Evolutionary conservation across 1,139 yeast species (phyloP), one percentile per base, ranked within the genome.

Genomic region (Diutina sp.): DNA sequence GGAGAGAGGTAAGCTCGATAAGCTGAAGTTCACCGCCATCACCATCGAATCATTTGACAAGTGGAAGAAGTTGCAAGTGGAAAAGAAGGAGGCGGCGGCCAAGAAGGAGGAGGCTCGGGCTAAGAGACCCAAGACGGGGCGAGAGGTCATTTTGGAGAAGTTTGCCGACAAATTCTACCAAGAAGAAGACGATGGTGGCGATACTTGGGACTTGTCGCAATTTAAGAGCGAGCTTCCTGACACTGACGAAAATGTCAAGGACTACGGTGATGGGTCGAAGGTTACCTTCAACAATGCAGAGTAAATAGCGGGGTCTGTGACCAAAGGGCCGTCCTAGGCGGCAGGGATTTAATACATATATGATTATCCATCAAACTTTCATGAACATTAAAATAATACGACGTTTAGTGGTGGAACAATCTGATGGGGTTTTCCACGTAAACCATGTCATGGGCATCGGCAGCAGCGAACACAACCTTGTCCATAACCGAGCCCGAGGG

Each of bases 401-500:
- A 35, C 41, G 41, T 35, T 44, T 79, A 93, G 73, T 93, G 99
- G 72, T 93, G 99, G 96, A 93, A 93, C 72, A 93, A 79, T 71
- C 99, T 90, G 69, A 93, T 90, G 71, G 96, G 63, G 61, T 62
- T 62, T 59, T 62, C 64, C 56, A 62, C 64, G 58, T 61, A 62
- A 44, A 62, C 62, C 59, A 62, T 59, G 60, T 61, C 61, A 55
- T 61, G 58, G 46, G 62, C 58, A 60, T 62, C 63, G 28, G 63
- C 64, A 28, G 63, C 64, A 18, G 60, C 60, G 52, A 93, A 84
- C 55, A 93, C 99, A 58, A 93, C 96, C 78, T 88, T 86, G 74
- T 93, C 99, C 91, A 90, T 93, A 61, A 95, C 97, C 18, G 97
- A 90, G 56, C 99, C 99, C 57, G 95, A 83, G 60, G 99, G 97